Percentiles rank a stretch among this genome's conserved stretches.
phyloP scores from a whole-genome alignment of 2,329 filamentous ascomycete genomes.

The Fusarium sororula region DNA sequence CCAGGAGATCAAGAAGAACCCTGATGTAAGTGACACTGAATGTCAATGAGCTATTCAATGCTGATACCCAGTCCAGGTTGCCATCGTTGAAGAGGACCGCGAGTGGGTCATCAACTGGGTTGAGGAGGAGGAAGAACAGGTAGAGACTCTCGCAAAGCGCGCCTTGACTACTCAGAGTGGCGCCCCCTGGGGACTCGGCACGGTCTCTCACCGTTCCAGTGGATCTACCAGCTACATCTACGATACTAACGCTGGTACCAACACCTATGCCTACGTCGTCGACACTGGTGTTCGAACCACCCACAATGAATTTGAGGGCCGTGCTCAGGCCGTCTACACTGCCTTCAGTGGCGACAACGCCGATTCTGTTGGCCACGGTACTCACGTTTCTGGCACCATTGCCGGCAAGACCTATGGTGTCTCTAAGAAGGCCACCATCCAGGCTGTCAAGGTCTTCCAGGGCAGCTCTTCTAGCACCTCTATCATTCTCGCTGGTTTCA shows the following conservation, averaged over 20 bases:
- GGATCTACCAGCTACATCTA: constrained; percentile 56
- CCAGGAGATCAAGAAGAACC: constrained; percentile 51
- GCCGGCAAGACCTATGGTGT: constrained; percentile 50
- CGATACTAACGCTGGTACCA: constrained; percentile 54
- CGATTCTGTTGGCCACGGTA: constrained; percentile 54
- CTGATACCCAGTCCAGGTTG: constrained; percentile 39
- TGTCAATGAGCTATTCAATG: neutral
- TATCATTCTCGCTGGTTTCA: constrained; percentile 47
- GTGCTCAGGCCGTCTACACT: constrained; percentile 51
- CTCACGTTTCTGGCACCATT: constrained; percentile 51
- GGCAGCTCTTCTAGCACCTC: constrained; percentile 40
- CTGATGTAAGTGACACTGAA: constrained; percentile 49
- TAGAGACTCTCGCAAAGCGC: constrained; percentile 34
- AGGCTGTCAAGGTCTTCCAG: constrained; percentile 59
- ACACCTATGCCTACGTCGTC: constrained; percentile 68
- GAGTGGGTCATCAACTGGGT: constrained; percentile 44
- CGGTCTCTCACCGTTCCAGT: constrained; percentile 44
- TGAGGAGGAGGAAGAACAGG: constrained; percentile 16
- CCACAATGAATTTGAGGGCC: constrained; percentile 64
- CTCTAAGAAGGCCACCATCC: constrained; percentile 55
- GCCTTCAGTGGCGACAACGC: constrained; percentile 40
- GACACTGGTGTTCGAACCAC: constrained; percentile 68
- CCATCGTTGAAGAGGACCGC: constrained; percentile 43
- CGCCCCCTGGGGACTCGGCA: constrained; percentile 47
- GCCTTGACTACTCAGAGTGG: constrained; percentile 43